Base-by-base conservation (phyloP, 257 asterid genomes). In the Coffea canephora region DNA sequence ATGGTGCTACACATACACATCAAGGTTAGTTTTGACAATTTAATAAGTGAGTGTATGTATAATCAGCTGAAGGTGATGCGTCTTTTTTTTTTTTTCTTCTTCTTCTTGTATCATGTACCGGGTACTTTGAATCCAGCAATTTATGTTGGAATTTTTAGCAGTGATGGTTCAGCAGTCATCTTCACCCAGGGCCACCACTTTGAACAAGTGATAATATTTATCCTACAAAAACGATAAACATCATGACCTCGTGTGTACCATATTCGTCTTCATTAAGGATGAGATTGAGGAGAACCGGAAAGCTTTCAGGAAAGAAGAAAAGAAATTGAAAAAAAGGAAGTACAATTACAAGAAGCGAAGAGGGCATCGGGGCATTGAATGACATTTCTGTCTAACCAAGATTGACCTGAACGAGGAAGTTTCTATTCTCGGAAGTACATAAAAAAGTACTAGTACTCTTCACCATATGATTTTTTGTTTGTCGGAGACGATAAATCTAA, bases 81-180 rank as follows among this genome's bases (percentile, higher is more conserved):
- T 49, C 7, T 76, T 71, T 81, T 80, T 39, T 39, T 39, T 39
- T 39, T 39, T 39, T 39, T 39, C 1, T 31, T 31, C 34, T 31
- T 31, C 31, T 31, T 31, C 34, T 31, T 31, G 88, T 79, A 69
- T 68, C 74, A 85, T 69, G 64, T 77, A 76, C 87, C 82, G 86
- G 61, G 77, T 88, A 82, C 90, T 82, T 80, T 89, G 97, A 90
- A 88, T 86, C 46, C 72, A 36, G 16, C 25, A 15, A 27, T 65
- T 65, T 27, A 4, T 31, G 77, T 90, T 76, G 71, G 76, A 49
- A 85, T 34, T 27, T 27, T 65, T 41, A 9, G 34, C 14, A 43
- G 70, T 65, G 97, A 92, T 54, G 64, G 78, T 79, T 72, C 54
- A 46, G 76, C 81, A 5, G 43, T 39, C 43, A 39, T 39, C 43